Evolutionary conservation across 2,329 filamentous ascomycete genomes (phyloP).

Genomic region (Colletotrichum plurivorum): DNA sequence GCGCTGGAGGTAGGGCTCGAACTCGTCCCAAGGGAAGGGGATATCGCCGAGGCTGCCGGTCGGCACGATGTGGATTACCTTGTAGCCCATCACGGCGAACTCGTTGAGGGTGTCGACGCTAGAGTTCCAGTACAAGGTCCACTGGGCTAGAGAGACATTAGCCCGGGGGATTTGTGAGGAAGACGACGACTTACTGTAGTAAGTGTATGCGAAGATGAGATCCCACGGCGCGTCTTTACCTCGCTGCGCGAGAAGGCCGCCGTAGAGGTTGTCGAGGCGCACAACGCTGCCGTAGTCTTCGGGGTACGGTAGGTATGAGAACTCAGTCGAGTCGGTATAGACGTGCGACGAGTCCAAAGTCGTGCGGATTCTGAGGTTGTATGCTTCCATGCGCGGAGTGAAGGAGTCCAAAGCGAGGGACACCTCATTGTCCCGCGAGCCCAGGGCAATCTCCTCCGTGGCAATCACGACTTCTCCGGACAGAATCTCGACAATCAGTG

Average conservation of each 20-base stretch:
- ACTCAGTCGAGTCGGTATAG: conserved; percentile 47
- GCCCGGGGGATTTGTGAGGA: background rate
- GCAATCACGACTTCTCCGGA: conserved; percentile 50
- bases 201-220: conserved; percentile 54
- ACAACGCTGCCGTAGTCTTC: conserved; percentile 56
- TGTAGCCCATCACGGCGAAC: conserved; percentile 57
- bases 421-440: conserved; percentile 53
- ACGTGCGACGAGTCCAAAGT: conserved; percentile 10
- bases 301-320: conserved; percentile 59
- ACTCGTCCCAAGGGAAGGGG: conserved; percentile 36
- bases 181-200: conserved; percentile 60
- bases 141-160: conserved; percentile 54
- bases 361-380: conserved; percentile 54
- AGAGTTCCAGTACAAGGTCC: conserved; percentile 57
- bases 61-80: conserved; percentile 51
- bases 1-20: conserved; percentile 44
- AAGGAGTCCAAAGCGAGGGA: conserved; percentile 54
- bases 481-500: conserved; percentile 55
- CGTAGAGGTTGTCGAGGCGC: conserved; percentile 61
- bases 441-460: conserved; percentile 50
- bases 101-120: conserved; percentile 49
- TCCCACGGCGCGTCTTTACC: conserved; percentile 51
- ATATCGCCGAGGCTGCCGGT: conserved; percentile 35
- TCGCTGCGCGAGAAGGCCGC: conserved; percentile 50
- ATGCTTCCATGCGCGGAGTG: conserved; percentile 52